These are phyloP conservation scores for Acrodontium crateriforme DNA, from an alignment of 2,329 filamentous ascomycete genomes.

Conservation along the genomic window DNA sequence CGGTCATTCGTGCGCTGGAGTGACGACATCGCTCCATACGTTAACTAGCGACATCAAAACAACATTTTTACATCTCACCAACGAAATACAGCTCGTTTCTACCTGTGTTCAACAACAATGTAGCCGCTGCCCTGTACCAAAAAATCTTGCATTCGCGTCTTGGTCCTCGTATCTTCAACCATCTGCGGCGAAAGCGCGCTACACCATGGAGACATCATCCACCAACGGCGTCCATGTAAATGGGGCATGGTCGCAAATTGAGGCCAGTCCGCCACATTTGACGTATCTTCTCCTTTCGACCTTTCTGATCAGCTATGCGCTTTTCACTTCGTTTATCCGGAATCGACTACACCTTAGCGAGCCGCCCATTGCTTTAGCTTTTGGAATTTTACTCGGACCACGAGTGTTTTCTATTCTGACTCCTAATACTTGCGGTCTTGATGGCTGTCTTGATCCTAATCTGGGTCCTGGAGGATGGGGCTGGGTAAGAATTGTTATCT, in stretches of 20 bases:
- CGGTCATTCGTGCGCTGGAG: too few species aligned
- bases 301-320: slow-evolving; percentile 33
- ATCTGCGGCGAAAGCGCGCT: too few species aligned
- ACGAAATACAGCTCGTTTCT: too few species aligned
- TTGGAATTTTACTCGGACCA: slow-evolving; percentile 33
- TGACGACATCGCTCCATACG: too few species aligned
- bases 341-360: slow-evolving; percentile 36
- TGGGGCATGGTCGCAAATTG: slow-evolving; percentile 32
- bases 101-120: too few species aligned
- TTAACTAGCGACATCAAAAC: too few species aligned
- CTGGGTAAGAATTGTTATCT: slow-evolving; percentile 15
- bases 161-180: too few species aligned
- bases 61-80: too few species aligned
- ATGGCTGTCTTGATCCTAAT: slow-evolving; percentile 9
- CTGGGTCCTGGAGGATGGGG: slow-evolving; percentile 24
- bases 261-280: slow-evolving; percentile 32
- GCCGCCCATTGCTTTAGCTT: slow-evolving; percentile 33
- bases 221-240: too few species aligned
- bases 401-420: slow-evolving; percentile 25
- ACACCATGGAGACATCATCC: too few species aligned
- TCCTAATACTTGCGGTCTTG: slow-evolving; percentile 25
- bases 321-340: slow-evolving; percentile 33
- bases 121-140: too few species aligned
- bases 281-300: slow-evolving; percentile 31
- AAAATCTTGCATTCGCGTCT: too few species aligned